Evolutionary conservation across 345 rosid species (phyloP), one percentile per base, ranked within the genome.

Genomic region (Rubroshorea leprosula): DNA sequence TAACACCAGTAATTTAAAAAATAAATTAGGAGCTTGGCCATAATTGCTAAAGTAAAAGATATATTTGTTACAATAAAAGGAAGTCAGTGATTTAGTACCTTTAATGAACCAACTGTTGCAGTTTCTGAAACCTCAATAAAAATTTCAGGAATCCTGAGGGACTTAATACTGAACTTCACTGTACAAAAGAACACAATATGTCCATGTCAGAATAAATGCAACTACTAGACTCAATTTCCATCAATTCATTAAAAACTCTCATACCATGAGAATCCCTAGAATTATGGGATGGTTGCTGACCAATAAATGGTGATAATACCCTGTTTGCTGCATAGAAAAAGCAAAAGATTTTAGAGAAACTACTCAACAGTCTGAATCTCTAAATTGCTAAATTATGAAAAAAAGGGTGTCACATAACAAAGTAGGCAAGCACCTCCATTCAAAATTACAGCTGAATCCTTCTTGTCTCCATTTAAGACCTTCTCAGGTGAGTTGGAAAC

Each of bases 151-250:
- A 94, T 71, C 73, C 65, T 85, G 68, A 94, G 71, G 47, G 97
- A 90, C 74, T 87, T 90, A 20, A 94, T 90, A 80, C 87, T 82
- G 55, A 94, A 77, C 76, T 87, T 90, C 50, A 94, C 99, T 94
- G 99, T 51, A 67, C 26, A 68, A 68, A 46, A 69, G 62, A 69
- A 66, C 31, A 63, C 29, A 39, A 38, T 44, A 55, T 21, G 51
- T 29, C 55, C 61, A 52, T 25, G 58, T 29, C 3, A 23, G 58
- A 51, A 15, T 27, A 61, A 35, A 68, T 16, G 43, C 52, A 26
- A 66, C 56, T 16, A 63, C 53, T 49, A 21, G 9, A 23, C 46
- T 31, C 47, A 64, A 8, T 3, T 35, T 57, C 20, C 61, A 57
- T 60, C 58, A 14, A 58, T 57, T 27, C 31, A 27, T 4, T 55